phyloP scores from a whole-genome alignment of 495 filamentous ascomycete species.

The Parachaetomium inaequale region DNA sequence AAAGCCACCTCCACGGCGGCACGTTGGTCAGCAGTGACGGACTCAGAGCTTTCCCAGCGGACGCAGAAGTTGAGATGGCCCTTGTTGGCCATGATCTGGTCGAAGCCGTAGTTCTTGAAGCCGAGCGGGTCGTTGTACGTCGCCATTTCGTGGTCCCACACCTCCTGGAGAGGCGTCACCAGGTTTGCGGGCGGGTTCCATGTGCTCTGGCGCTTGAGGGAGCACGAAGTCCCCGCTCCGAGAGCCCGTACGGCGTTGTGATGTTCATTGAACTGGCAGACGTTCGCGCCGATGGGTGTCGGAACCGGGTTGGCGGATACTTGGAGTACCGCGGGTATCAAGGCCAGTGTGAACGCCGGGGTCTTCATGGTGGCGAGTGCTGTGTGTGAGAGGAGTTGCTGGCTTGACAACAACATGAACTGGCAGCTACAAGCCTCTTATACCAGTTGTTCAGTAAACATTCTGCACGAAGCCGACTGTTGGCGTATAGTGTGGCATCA shows the following conservation, averaged over 20 bases:
- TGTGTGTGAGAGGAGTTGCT: neutral
- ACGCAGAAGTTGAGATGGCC: neutral
- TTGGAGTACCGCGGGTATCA: neutral
- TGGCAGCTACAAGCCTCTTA: neutral
- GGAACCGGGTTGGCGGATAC: neutral
- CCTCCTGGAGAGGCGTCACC: neutral
- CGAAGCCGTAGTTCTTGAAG: conserved; percentile 1
- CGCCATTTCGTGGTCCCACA: neutral
- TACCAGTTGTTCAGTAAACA: neutral
- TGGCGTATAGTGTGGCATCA: too few species aligned
- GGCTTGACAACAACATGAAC: neutral
- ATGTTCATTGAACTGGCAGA: neutral
- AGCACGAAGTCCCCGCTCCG: neutral
- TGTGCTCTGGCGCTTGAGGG: neutral
- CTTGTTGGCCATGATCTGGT: conserved; percentile 1
- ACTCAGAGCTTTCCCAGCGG: neutral
- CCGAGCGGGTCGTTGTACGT: neutral
- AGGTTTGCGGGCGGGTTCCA: neutral
- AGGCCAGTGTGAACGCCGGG: neutral
- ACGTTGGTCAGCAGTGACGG: conserved; percentile 1
- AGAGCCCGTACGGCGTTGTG: too few species aligned
- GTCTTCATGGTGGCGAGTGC: neutral
- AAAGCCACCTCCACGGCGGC: neutral
- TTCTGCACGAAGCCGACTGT: too few species aligned
- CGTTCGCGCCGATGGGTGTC: neutral